These are phyloP conservation scores for Mycena latifolia DNA, from an alignment of 768 basidiomycete genomes.

Conservation along the genomic window DNA sequence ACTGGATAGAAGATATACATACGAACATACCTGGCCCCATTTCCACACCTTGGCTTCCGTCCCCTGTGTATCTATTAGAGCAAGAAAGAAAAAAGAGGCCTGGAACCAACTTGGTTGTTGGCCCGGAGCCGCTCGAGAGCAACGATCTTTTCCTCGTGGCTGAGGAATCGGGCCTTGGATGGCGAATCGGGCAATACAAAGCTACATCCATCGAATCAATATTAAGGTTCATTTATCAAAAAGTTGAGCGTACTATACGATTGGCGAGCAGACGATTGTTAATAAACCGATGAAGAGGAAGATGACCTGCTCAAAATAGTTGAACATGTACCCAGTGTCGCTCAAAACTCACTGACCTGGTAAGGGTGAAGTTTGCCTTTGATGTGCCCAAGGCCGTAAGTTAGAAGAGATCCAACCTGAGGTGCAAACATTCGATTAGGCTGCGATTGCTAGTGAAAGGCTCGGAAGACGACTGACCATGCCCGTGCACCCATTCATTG, in stretches of 20 bases:
- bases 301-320: slow-evolving; percentile 46
- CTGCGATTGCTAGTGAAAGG: background rate
- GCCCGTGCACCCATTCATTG: slow-evolving; percentile 55
- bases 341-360: slow-evolving; percentile 46
- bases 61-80: slow-evolving; percentile 38
- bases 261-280: slow-evolving; percentile 53
- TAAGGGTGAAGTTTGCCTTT: slow-evolving; percentile 52
- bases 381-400: slow-evolving; percentile 58
- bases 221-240: no score
- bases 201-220: slow-evolving; percentile 30
- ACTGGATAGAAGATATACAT: background rate
- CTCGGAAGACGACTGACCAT: slow-evolving; percentile 43
- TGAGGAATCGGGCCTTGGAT: slow-evolving; percentile 54
- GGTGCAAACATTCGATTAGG: background rate
- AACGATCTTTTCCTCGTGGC: slow-evolving; percentile 54
- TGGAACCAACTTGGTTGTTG: slow-evolving; percentile 51
- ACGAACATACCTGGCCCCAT: slow-evolving; percentile 54
- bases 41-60: slow-evolving; percentile 61
- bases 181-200: slow-evolving; percentile 60
- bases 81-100: background rate
- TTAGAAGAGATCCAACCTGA: slow-evolving; percentile 56
- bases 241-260: slow-evolving; percentile 46
- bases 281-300: slow-evolving; percentile 60
- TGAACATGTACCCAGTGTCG: no score
- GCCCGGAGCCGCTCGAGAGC: slow-evolving; percentile 56